Evolutionary conservation across 140 eudicot species (phyloP), one percentile per base, ranked within the genome.

Genomic region (Oenanthe javanica): DNA sequence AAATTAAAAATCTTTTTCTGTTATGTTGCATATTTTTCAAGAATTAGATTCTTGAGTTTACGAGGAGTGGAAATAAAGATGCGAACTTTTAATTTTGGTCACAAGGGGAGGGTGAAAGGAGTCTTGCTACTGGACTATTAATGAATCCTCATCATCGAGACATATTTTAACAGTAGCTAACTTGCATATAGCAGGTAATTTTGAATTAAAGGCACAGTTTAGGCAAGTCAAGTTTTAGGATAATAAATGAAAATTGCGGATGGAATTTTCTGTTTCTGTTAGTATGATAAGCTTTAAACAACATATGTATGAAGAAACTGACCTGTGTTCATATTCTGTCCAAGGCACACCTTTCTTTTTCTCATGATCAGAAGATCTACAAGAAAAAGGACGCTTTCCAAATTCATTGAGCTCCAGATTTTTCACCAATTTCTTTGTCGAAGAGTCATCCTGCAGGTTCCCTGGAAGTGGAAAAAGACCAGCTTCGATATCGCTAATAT

Each of bases 261-360:
- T 19, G 64, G 6, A 18, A 19, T 1, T 57, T 57, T 19, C 43
- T 21, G n/a, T n/a, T n/a, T n/a, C n/a, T n/a, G n/a, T n/a, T n/a
- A n/a, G n/a, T 40, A 40, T 40, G 43, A 40, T 40, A 40, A 70
- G 11, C 75, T 70, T 38, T 10, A 70, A 70, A 13, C 47, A 21
- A n/a, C 40, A 69, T 5, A 10, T 50, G 0, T 50, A 50, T 4
- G 45, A 43, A 54, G 52, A 19, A 74, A 43, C 63, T 88, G 48
- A 90, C 97, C 89, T 92, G 86, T 92, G 97, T 40, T 92, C 97
- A 9, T 92, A 96, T 85, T 92, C 96, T 15, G 97, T 92, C 97
- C 97, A 92, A 5, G 97, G 97, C 49, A 88, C 75, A 14, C 96
- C 96, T 86, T 92, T 92, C 78, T 87, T 87, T 84, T 95, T 88